Percentiles rank a stretch among this genome's conserved stretches.
phyloP scores from a whole-genome alignment of 2,329 filamentous ascomycete species.

The Arthrobotrys iridis region DNA sequence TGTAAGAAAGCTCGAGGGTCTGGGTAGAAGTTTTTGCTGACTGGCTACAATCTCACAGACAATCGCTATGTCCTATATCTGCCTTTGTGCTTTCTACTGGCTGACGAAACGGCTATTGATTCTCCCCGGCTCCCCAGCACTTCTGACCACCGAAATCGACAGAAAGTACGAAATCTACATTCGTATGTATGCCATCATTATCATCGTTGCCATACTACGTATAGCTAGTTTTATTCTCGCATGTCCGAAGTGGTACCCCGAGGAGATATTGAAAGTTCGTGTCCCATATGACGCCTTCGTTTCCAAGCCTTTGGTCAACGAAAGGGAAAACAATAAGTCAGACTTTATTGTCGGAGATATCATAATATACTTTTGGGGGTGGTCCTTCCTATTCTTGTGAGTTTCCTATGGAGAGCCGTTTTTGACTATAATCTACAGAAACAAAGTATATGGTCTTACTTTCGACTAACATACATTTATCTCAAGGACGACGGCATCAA shows the following conservation, averaged over 20 bases:
- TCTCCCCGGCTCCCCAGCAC: neutral
- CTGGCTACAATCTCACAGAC: neutral
- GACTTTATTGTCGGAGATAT: conserved; percentile 7
- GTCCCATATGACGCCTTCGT: neutral
- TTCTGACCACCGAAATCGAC: neutral
- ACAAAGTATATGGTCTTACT: too few relatives aligned
- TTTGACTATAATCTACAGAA: too few relatives aligned
- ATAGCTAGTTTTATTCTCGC: neutral
- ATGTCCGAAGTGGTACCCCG: conserved; percentile 1
- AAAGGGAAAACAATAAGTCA: neutral
- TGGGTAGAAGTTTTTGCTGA: neutral
- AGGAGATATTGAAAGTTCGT: neutral
- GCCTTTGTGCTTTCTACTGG: conserved; percentile 25
- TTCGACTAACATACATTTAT: neutral
- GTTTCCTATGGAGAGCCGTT: too few relatives aligned
- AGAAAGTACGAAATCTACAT: conserved; percentile 5
- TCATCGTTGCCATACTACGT: conserved; percentile 2
- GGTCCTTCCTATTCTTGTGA: conserved; percentile 25
- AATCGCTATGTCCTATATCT: conserved; percentile 6
- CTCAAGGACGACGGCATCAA: neutral
- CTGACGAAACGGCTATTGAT: neutral
- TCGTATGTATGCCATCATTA: conserved; percentile 12
- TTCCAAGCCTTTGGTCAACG: neutral
- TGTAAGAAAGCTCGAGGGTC: neutral
- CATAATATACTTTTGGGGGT: conserved; percentile 26